Percentiles rank a stretch among this genome's conserved stretches.
phyloP scores from a whole-genome alignment of 1,139 yeast species.

The Zygoascus sp. region DNA sequence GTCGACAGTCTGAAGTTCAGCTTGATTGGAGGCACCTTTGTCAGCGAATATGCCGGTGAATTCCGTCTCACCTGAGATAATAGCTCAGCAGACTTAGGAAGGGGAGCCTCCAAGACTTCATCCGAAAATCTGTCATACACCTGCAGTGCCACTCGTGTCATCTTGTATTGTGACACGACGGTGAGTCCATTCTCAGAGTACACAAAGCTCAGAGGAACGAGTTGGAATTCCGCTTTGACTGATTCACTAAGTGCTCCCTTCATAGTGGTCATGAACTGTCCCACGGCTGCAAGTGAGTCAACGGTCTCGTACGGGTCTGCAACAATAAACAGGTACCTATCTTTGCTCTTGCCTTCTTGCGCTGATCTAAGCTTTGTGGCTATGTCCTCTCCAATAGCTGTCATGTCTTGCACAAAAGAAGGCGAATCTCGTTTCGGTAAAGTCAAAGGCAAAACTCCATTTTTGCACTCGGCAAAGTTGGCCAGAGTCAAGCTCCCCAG shows the following conservation, averaged over 20 bases:
- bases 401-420: constrained; percentile 1
- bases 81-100: background rate
- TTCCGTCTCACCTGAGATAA: constrained; percentile 18
- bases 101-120: background rate
- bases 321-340: constrained; percentile 2
- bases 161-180: constrained; percentile 46
- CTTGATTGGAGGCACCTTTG: constrained; percentile 35
- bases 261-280: background rate
- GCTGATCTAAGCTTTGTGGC: background rate
- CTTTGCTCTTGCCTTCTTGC: background rate
- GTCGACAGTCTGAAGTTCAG: constrained; percentile 51
- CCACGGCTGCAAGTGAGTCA: constrained; percentile 1
- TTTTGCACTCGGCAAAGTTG: constrained; percentile 21
- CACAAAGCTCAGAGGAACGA: constrained; percentile 11
- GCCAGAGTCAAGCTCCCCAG: constrained; percentile 33
- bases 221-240: background rate
- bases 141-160: constrained; percentile 52
- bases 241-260: background rate
- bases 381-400: background rate
- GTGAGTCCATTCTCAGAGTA: constrained; percentile 38
- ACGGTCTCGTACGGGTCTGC: constrained; percentile 2
- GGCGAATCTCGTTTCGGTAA: background rate
- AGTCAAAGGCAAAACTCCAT: constrained; percentile 15
- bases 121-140: constrained; percentile 50
- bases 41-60: constrained; percentile 33